These are phyloP conservation scores for Rhinocladiella mackenziei DNA, from an alignment of 2,329 filamentous ascomycete species.

Conservation along the genomic window DNA sequence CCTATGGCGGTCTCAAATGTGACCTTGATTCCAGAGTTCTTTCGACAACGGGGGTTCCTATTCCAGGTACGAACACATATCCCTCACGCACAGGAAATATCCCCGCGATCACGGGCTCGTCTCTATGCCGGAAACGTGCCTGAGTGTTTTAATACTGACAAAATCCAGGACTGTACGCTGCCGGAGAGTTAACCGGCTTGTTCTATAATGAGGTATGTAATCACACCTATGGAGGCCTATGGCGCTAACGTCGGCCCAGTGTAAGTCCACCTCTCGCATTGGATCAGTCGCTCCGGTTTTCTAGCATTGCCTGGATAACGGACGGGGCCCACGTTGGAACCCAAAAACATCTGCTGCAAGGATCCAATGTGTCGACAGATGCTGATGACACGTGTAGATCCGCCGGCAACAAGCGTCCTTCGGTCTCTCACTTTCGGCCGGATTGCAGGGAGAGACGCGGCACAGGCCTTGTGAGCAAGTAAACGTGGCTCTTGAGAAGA, in stretches of 20 bases:
- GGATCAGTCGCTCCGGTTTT: not conserved
- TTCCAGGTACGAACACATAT: conserved; percentile 28
- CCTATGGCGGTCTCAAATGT: conserved; percentile 37
- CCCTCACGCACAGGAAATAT: not conserved
- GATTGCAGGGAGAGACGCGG: conserved; percentile 21
- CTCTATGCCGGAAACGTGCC: not conserved
- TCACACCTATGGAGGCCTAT: not conserved
- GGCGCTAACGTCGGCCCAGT: conserved; percentile 3
- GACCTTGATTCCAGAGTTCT: conserved; percentile 39
- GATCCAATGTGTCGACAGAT: not conserved
- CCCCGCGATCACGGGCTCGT: not conserved
- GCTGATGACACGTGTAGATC: conserved; percentile 13
- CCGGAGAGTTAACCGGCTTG: conserved; percentile 24
- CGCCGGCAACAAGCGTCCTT: conserved; percentile 24
- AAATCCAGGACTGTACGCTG: conserved; percentile 27
- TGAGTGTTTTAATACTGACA: not conserved
- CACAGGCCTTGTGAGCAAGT: conserved; percentile 18
- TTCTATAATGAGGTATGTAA: conserved; percentile 23
- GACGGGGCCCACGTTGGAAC: not conserved
- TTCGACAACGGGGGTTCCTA: conserved; percentile 39
- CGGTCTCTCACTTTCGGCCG: conserved; percentile 25
- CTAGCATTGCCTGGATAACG: not conserved
- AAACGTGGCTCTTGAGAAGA: no score
- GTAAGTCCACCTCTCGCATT: conserved; percentile 4
- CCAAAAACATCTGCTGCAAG: not conserved